phyloP scores from a whole-genome alignment of 2,329 filamentous ascomycete genomes.

The Alternaria postmessia region DNA sequence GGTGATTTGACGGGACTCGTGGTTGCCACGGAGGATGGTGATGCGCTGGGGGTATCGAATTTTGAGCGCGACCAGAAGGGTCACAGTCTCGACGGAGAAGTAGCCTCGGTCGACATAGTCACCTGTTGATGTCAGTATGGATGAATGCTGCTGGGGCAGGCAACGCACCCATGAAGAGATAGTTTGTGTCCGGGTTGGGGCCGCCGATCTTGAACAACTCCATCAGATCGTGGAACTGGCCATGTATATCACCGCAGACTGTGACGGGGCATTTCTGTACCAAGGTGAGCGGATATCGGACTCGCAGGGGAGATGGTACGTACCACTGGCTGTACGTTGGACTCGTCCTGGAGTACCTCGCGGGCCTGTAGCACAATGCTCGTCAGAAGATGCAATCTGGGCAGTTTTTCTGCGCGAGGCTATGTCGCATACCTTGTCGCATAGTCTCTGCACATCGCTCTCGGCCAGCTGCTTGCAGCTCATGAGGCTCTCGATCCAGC shows the following conservation, averaged over 20 bases:
- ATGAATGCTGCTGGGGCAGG: neutral
- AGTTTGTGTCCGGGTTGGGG: slow-evolving; percentile 97
- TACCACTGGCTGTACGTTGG: slow-evolving; percentile 99
- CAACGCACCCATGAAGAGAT: slow-evolving; percentile 90
- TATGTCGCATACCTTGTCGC: slow-evolving; percentile 78
- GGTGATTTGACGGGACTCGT: slow-evolving; percentile 79
- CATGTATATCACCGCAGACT: slow-evolving; percentile 98
- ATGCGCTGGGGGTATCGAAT: slow-evolving; percentile 98
- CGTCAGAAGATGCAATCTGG: slow-evolving; percentile 20
- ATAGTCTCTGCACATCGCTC: slow-evolving; percentile 92
- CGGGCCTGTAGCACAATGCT: slow-evolving; percentile 69
- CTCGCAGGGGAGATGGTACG: slow-evolving; percentile 38
- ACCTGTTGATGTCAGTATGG: slow-evolving; percentile 62
- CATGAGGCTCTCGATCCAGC: slow-evolving; percentile 99
- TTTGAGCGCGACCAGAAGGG: slow-evolving; percentile 93
- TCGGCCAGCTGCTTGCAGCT: slow-evolving; percentile 97
- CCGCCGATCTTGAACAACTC: slow-evolving; percentile 99
- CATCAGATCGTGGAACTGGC: slow-evolving; percentile 99
- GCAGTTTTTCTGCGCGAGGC: neutral
- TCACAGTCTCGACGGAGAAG: slow-evolving; percentile 98
- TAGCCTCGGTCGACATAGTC: slow-evolving; percentile 99
- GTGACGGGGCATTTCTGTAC: slow-evolving; percentile 90
- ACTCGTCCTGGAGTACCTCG: slow-evolving; percentile 96
- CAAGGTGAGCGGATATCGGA: slow-evolving; percentile 25
- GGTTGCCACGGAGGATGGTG: slow-evolving; percentile 94